Evolutionary conservation across 352 stramenopile genomes (phyloP), one percentile per base, ranked within the genome.

Genomic region (Phytophthora multivora): DNA sequence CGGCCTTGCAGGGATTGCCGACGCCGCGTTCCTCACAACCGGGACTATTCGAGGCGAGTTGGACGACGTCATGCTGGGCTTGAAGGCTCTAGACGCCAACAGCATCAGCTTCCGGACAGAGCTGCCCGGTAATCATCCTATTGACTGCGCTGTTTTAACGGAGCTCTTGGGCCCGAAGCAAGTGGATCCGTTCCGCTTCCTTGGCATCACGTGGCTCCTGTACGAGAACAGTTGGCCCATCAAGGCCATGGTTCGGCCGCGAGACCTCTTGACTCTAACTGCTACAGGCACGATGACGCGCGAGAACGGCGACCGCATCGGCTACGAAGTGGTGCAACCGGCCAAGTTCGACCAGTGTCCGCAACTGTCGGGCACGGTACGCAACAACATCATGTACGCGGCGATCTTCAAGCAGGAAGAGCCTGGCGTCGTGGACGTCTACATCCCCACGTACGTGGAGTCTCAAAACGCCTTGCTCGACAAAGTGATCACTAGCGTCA

Each of bases 311-410:
- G 71, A 80, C n/a, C 54, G 50, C 11, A 63, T 83, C 26, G 75
- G 75, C 57, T 83, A 74, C 53, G 71, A 83, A 26, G 58, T 83
- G 39, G 66, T 77, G 5, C 74, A 86, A 51, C 78, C 82, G 9
- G 67, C 80, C 1, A 55, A 35, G 10, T 23, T 75, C 47, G 16
- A 49, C 15, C 52, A 66, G n/a, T 68, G 48, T 21, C 50, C 63
- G 1, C 30, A 28, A 4, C 5, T 65, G 8, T 65, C 63, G 6
- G 62, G 83, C 3, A 51, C 18, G 1, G 23, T 59, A 6, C 64
- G 58, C 11, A 40, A 36, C 21, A 51, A 64, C 42, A 49, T 59
- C 1, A 68, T 68, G 58, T 69, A 68, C 12, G 59, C 45, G 15
- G 51, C 47, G 35, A 63, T 72, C n/a, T 72, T 69, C 48, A 65